Base-by-base conservation (phyloP, 306 rosid species). In the Sesbania bispinosa region DNA sequence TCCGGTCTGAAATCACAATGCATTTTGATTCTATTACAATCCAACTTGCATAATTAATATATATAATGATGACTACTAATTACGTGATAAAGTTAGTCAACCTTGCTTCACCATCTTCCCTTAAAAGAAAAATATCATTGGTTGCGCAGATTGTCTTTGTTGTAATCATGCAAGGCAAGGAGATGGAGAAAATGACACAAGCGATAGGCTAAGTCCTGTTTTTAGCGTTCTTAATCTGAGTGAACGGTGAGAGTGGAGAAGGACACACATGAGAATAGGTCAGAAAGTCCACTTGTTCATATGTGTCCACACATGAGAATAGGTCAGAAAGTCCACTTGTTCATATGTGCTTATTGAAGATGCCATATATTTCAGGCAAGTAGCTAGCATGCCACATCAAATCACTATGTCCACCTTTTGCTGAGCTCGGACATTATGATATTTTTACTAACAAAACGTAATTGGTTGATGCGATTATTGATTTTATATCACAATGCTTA, bases 81-180 rank as follows among this genome's bases (percentile, higher is more conserved):
- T 10, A 35, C 39, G 8, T 35, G 30, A 27, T 27, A 35, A 35
- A 35, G 10, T 6, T 35, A 35, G 39, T 35, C 39, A 35, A 35
- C 8, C 39, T 35, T 35, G 39, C 8, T 35, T 35, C 39, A 35
- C 36, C 8, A 1, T 32, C 36, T 32, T 3, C 36, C 7, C 39
- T 35, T 6, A 10, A 1, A 35, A 35, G 39, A 35, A 35, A 35
- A 35, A 35, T 35, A 35, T 35, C 10, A 35, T 35, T 35, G 39
- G 39, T 3, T 6, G 46, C 1, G 7, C 9, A 54, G 45, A 35
- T 35, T 35, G 53, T 45, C 55, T 11, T 59, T 11, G 43, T 23
- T 46, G 2, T 57, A 67, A 67, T 67, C 18, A 76, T 67, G 35
- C 26, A 76, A 50, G 23, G 27, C 59, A 75, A 20, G 42, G 53